phyloP scores from a whole-genome alignment of 2,329 filamentous ascomycete species.

The Aplosporella prunicola region DNA sequence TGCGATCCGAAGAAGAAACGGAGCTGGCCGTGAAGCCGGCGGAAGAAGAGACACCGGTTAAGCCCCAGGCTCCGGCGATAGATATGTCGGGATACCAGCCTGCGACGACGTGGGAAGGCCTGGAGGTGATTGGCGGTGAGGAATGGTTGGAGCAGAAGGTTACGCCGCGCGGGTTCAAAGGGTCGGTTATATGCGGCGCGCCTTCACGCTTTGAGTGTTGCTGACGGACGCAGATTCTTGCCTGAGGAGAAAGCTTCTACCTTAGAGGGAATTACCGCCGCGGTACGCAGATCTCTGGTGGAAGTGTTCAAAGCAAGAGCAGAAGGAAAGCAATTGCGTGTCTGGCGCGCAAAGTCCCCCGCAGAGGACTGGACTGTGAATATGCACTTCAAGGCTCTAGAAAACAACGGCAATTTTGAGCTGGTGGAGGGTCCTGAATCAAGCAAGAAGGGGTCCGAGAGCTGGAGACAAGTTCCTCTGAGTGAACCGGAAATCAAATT shows the following conservation, averaged over 20 bases:
- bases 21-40: not conserved
- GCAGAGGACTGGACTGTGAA: not conserved
- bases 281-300: conserved; percentile 1
- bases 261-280: not conserved
- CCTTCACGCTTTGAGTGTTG: not conserved
- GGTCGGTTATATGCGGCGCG: not conserved
- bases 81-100: conserved; percentile 37
- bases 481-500: conserved; percentile 24
- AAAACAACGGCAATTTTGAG: not conserved
- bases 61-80: not conserved
- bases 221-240: conserved; percentile 1
- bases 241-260: not conserved
- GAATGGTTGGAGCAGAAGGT: conserved; percentile 24
- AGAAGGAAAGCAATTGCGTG: not conserved
- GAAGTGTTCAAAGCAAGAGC: conserved; percentile 3
- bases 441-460: not conserved
- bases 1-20: conserved; percentile 1
- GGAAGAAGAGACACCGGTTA: conserved; percentile 4
- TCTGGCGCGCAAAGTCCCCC: no score
- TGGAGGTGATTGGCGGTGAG: conserved; percentile 42
- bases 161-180: not conserved
- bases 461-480: conserved; percentile 21
- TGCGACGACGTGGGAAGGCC: conserved; percentile 43
- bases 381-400: not conserved
- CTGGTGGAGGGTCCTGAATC: not conserved